Evolutionary conservation across 1,284 basidiomycete genomes (phyloP), one percentile per base, ranked within the genome.

Genomic region (Puccinia polysora): DNA sequence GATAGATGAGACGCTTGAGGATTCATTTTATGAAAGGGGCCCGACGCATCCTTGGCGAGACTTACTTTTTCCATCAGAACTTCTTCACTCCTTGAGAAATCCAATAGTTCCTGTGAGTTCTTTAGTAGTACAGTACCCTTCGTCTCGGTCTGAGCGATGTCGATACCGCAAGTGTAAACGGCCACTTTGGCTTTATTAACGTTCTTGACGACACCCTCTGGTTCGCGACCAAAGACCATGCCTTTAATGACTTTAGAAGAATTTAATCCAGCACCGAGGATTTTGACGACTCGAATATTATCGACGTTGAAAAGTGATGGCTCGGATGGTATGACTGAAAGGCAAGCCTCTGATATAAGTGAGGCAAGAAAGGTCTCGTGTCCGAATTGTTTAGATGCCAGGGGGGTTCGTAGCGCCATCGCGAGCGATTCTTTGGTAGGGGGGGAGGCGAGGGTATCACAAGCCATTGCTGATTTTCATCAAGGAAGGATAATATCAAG

Each of bases 81-180:
- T 81, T 98, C 96, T 81, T 99, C 96, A 40, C 93, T 96, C 25
- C 86, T 84, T 2, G 93, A 91, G 79, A 98, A 99, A 82, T 95
- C 92, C 75, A 96, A 85, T 85, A 98, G 89, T 81, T 99, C 95
- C 73, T 96, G 88, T 4, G 94, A 92, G 80, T 87, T 97, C 81
- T 95, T 92, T 77, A 99, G 85, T 58, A 99, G 84, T 1, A 98
- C 96, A 1, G 96, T 99, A 59, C 96, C 96, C 82, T 99, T 99
- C 25, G 96, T 99, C 82, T 99, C 96, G 25, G 96, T 97, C 81
- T 98, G 96, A 15, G 91, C 86, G 73, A 92, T 87, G 80, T 97
- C 95, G 74, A 97, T 84, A 1, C 89, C 90, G 75, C 87, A 91
- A 0, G 94, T 97, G 83, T 89, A 97, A 71, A 97, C 90, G 5